Evolutionary conservation across 2,329 filamentous ascomycete species (phyloP).

Genomic region (Cephalotrichum gorgonifer): DNA sequence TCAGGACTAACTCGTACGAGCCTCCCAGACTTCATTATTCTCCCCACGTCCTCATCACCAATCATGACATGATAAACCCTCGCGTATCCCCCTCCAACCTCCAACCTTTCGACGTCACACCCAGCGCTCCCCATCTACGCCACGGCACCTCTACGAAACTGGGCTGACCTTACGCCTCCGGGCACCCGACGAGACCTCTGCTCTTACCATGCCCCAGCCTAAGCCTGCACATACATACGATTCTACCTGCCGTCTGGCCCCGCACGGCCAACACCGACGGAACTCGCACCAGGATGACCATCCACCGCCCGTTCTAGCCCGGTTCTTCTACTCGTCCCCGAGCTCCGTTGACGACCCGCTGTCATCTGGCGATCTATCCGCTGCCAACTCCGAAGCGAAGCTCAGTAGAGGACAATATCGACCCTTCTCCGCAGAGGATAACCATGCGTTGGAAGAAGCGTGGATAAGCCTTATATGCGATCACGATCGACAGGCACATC

Average conservation of each 20-base stretch:
- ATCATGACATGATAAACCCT: neutral
- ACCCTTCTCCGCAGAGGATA: conserved; percentile 72
- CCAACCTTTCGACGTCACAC: too few species aligned
- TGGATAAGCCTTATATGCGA: conserved; percentile 55
- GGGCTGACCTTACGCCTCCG: neutral
- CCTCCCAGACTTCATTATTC: neutral
- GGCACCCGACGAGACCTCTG: neutral
- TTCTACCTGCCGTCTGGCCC: conserved; percentile 45
- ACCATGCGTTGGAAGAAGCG: conserved; percentile 65
- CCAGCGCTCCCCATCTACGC: neutral
- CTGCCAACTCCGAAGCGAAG: conserved; percentile 37
- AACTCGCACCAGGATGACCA: conserved; percentile 25
- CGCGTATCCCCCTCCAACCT: neutral
- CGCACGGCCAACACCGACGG: conserved; percentile 11
- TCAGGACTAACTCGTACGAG: neutral
- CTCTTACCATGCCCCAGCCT: neutral
- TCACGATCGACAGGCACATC: conserved; percentile 36
- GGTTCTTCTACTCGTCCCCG: conserved; percentile 78
- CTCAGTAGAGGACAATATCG: conserved; percentile 52
- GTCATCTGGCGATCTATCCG: conserved; percentile 45
- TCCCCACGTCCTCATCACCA: neutral
- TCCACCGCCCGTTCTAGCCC: conserved; percentile 52
- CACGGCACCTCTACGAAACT: neutral
- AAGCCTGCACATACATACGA: conserved; percentile 29
- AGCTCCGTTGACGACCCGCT: conserved; percentile 82